Conservation (phyloP, 495 filamentous ascomycete genomes). For the Penicillium lividum region DNA sequence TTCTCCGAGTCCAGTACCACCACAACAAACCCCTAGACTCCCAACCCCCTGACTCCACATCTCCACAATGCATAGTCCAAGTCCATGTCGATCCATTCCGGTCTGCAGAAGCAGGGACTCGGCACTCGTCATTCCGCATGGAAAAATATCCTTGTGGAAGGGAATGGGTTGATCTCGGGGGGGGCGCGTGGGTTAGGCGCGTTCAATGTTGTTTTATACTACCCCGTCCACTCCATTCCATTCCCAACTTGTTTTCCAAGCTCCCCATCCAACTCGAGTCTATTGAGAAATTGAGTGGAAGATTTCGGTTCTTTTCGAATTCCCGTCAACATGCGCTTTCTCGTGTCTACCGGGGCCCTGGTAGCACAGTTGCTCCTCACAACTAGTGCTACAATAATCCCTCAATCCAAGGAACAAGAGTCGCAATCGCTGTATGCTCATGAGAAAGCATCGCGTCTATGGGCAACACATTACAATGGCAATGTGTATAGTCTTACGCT, state of each 20-base stretch:
- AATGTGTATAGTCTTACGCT: conserved; percentile 57
- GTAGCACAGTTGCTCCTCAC: not conserved
- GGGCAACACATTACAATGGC: conserved; percentile 62
- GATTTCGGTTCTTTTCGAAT: no score
- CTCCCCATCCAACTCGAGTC: no score
- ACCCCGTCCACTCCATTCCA: not conserved
- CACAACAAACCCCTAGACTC: not conserved
- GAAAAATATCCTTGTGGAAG: not conserved
- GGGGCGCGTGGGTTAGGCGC: not conserved
- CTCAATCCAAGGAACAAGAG: not conserved
- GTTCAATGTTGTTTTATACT: not conserved
- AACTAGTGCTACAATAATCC: not conserved
- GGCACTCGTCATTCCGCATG: conserved; percentile 6
- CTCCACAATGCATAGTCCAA: conserved; percentile 1
- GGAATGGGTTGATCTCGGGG: conserved; percentile 1
- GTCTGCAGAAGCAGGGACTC: conserved; percentile 5
- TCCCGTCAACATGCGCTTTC: not conserved
- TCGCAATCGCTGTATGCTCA: not conserved
- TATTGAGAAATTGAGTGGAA: no score
- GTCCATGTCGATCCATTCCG: conserved; percentile 23
- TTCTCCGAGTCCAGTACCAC: no score
- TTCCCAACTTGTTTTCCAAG: no score
- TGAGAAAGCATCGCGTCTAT: conserved; percentile 35
- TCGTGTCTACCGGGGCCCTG: not conserved
- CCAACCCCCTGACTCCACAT: conserved; percentile 1